Conservation (phyloP, 768 basidiomycete species). For the Tremella mesenterica region DNA sequence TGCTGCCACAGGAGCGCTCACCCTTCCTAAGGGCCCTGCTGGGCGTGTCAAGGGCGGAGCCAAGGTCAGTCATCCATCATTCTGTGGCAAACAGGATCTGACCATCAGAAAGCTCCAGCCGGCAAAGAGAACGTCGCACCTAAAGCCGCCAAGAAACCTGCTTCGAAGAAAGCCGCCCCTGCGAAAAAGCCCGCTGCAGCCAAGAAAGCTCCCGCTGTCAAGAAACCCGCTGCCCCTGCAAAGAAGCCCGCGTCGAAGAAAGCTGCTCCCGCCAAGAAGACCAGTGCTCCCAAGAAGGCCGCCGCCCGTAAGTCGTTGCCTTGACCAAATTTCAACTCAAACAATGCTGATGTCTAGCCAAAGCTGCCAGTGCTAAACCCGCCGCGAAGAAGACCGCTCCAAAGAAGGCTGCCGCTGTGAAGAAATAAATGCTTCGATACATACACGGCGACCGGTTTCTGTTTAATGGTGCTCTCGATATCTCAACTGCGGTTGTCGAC, state of each 20-base stretch:
- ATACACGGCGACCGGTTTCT: background rate
- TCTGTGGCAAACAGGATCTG: background rate
- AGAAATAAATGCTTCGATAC: constrained; percentile 19
- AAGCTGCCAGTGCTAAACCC: constrained; percentile 44
- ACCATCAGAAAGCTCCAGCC: constrained; percentile 12
- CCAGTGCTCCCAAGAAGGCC: constrained; percentile 35
- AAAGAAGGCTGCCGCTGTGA: constrained; percentile 30
- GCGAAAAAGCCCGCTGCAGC: constrained; percentile 36
- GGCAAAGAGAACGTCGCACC: constrained; percentile 45
- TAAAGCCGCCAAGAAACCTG: constrained; percentile 29
- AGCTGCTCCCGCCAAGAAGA: constrained; percentile 37
- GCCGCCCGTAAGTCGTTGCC: constrained; percentile 17
- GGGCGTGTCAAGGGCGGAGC: constrained; percentile 42
- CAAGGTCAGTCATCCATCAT: constrained; percentile 27
- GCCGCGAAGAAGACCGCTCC: constrained; percentile 30
- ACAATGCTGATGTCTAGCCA: constrained; percentile 15
- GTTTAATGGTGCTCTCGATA: background rate
- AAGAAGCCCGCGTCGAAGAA: constrained; percentile 48
- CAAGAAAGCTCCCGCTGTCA: constrained; percentile 33
- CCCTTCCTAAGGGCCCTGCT: constrained; percentile 71
- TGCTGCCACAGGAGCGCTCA: constrained; percentile 70
- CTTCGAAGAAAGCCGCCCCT: constrained; percentile 25
- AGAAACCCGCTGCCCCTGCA: constrained; percentile 31
- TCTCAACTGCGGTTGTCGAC: background rate
- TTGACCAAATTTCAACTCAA: background rate